phyloP scores from a whole-genome alignment of 257 asterid genomes.

The Solanum lycopersicoides region DNA sequence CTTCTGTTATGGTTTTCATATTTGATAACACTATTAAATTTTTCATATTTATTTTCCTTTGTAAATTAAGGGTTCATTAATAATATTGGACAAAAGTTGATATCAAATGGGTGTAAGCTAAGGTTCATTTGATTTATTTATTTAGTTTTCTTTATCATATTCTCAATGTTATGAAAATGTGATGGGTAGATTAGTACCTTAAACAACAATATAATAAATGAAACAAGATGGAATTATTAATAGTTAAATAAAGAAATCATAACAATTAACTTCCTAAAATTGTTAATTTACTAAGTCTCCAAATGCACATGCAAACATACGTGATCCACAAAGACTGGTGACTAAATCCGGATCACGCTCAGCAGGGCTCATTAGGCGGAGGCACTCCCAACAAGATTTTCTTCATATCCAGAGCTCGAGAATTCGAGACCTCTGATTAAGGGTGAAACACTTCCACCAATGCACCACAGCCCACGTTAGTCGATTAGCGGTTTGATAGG shows the following conservation, averaged over 20 bases:
- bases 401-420: too few relatives aligned
- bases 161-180: background rate
- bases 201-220: background rate
- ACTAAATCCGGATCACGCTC: too few relatives aligned
- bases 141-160: background rate
- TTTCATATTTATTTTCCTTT: background rate
- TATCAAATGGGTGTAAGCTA: background rate
- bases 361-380: too few relatives aligned
- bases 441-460: too few relatives aligned
- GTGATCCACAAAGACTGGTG: background rate
- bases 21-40: slow-evolving; percentile 15
- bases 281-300: too few relatives aligned
- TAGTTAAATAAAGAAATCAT: background rate
- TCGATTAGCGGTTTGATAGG: background rate
- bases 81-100: background rate
- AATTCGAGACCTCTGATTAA: too few relatives aligned
- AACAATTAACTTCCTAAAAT: background rate
- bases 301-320: too few relatives aligned
- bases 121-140: background rate
- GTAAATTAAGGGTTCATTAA: background rate
- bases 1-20: slow-evolving; percentile 46
- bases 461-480: too few relatives aligned
- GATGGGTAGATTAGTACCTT: background rate
- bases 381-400: too few relatives aligned
- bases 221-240: background rate